These are phyloP conservation scores for Gaultheria prostrata DNA, from an alignment of 148 eudicot genomes.

Conservation along the genomic window DNA sequence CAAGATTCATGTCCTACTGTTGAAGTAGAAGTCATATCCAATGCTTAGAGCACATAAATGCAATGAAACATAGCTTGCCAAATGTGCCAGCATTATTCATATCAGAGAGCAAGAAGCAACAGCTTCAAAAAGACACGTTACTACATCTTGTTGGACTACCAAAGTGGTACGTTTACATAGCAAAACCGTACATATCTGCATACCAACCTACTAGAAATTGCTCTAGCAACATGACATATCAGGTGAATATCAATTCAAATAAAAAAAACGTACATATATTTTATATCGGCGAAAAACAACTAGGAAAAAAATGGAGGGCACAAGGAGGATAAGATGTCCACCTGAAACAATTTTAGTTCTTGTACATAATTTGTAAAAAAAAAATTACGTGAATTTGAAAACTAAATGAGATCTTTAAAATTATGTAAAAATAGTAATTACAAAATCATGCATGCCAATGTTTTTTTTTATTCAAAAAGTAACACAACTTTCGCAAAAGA, in stretches of 20 bases:
- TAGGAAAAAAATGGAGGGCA: neutral
- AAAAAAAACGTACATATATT: neutral
- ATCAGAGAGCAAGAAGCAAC: neutral
- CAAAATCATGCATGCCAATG: too few species aligned
- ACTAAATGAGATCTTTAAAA: too few species aligned
- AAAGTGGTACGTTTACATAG: neutral
- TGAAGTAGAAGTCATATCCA: neutral
- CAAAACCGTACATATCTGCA: neutral
- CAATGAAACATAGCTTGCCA: neutral
- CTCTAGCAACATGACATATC: neutral
- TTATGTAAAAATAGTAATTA: too few species aligned
- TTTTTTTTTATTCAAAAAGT: too few species aligned
- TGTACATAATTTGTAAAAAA: too few species aligned
- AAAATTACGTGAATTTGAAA: too few species aligned
- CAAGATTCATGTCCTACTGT: neutral
- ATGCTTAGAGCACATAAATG: neutral
- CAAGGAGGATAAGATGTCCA: neutral
- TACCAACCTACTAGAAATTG: neutral
- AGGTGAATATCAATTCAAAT: neutral
- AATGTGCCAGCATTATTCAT: neutral
- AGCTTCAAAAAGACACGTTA: neutral
- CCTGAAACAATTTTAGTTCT: too few species aligned
- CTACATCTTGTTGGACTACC: neutral
- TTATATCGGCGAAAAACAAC: neutral
- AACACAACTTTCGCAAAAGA: too few species aligned